Percentiles rank a stretch among this genome's conserved stretches.
These are phyloP conservation scores for Colletotrichum sp. DNA, from an alignment of 2,329 filamentous ascomycete genomes.

Conservation along the genomic window DNA sequence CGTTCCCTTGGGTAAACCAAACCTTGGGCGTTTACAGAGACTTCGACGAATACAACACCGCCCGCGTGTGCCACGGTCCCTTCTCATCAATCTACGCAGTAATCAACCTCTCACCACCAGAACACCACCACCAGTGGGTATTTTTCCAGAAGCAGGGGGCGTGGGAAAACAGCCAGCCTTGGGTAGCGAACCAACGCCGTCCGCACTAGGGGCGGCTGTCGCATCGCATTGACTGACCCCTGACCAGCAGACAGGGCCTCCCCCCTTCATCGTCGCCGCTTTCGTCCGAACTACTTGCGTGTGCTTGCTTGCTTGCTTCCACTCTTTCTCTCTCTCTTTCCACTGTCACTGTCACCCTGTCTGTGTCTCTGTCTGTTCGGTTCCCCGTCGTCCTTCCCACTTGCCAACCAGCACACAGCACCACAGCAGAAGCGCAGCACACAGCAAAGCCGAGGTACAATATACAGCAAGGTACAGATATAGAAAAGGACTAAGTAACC, in stretches of 20 bases:
- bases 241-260: slow-evolving; percentile 4
- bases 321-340: not conserved
- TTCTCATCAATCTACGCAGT: not conserved
- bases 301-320: not conserved
- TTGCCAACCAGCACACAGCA: not conserved
- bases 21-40: not conserved
- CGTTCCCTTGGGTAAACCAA: slow-evolving; percentile 3
- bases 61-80: not conserved
- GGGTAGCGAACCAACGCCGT: not conserved
- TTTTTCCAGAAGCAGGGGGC: slow-evolving; percentile 6
- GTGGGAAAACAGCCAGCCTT: not conserved
- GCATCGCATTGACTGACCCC: slow-evolving; percentile 20
- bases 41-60: not conserved
- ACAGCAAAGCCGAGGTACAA: too few relatives aligned
- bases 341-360: not conserved
- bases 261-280: not conserved
- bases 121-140: slow-evolving; percentile 7
- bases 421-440: not conserved
- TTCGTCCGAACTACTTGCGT: slow-evolving; percentile 20
- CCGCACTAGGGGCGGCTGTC: slow-evolving; percentile 16
- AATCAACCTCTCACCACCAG: slow-evolving; percentile 19
- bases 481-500: too few relatives aligned
- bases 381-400: not conserved
- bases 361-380: not conserved
- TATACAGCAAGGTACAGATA: too few relatives aligned